Evolutionary conservation across 129 eudicot species (phyloP).

Genomic region (Helianthus tuberosus): DNA sequence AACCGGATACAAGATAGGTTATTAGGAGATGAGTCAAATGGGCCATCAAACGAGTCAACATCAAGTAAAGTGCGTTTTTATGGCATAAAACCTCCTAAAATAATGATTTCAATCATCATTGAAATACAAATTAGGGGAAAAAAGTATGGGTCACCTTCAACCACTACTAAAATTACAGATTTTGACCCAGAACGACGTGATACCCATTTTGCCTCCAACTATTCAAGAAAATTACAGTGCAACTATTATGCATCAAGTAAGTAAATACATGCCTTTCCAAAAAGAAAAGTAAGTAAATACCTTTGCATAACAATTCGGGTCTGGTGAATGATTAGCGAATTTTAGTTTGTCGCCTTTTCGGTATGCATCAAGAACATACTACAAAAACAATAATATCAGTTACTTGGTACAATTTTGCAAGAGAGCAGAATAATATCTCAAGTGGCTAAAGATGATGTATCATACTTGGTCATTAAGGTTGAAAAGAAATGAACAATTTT

Average conservation of each 20-base stretch:
- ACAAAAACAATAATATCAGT: conserved; percentile 24
- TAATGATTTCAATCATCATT: background rate
- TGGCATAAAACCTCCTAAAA: conserved; percentile 7
- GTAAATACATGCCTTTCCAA: too few species aligned
- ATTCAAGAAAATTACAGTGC: background rate
- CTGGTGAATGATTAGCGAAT: conserved; percentile 92
- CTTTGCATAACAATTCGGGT: conserved; percentile 93
- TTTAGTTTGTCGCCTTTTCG: conserved; percentile 88
- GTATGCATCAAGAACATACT: conserved; percentile 92
- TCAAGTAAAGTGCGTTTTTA: background rate
- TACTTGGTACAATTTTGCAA: background rate
- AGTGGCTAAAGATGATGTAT: background rate
- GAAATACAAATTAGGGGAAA: background rate
- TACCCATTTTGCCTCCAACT: background rate
- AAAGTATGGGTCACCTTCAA: background rate
- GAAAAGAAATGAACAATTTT: conserved; percentile 77
- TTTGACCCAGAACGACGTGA: too few species aligned
- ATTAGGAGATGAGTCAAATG: background rate
- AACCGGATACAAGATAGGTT: background rate
- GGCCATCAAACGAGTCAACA: background rate
- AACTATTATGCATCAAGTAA: conserved; percentile 3
- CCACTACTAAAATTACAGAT: background rate
- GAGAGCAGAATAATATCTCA: conserved; percentile 6
- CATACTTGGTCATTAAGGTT: conserved; percentile 77
- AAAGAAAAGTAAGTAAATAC: conserved; percentile 29